phyloP scores from a whole-genome alignment of 805 yeast genomes.

The Candida vartiovaarae region DNA sequence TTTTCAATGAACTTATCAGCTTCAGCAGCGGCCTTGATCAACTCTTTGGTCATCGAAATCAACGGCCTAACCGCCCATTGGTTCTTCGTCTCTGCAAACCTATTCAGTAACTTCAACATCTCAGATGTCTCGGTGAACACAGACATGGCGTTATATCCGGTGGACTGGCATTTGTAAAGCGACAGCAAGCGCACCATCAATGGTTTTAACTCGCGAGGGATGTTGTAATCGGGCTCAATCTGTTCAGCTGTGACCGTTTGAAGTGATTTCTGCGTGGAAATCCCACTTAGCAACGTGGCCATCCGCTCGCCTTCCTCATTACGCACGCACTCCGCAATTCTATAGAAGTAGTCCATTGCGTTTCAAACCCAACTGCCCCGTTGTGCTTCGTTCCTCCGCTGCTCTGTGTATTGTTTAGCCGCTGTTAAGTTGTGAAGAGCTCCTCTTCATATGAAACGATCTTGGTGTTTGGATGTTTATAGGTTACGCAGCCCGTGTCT shows the following conservation, averaged over 20 bases:
- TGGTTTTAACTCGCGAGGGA: conserved; percentile 8
- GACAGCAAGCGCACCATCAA: conserved; percentile 6
- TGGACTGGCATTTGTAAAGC: conserved; percentile 19
- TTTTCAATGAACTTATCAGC: conserved; percentile 19
- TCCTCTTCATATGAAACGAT: too few relatives aligned
- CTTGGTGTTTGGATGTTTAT: too few relatives aligned
- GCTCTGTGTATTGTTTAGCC: background rate
- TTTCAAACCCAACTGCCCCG: too few relatives aligned
- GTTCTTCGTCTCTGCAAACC: conserved; percentile 46
- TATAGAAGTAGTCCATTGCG: background rate
- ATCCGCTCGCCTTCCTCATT: conserved; percentile 1
- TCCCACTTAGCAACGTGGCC: background rate
- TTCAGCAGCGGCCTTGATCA: conserved; percentile 21
- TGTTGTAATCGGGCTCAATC: background rate
- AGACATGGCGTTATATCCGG: conserved; percentile 22
- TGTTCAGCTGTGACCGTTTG: background rate
- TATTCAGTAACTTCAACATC: conserved; percentile 38
- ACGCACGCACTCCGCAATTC: background rate
- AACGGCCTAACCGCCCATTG: conserved; percentile 46
- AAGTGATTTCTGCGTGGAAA: background rate
- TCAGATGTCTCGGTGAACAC: conserved; percentile 27
- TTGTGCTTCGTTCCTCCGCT: too few relatives aligned
- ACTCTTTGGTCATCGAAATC: conserved; percentile 33
- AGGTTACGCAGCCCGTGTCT: background rate
- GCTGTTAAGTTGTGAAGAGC: background rate